Conservation (phyloP, 768 basidiomycete genomes). For the Pulveroboletus sp. region DNA sequence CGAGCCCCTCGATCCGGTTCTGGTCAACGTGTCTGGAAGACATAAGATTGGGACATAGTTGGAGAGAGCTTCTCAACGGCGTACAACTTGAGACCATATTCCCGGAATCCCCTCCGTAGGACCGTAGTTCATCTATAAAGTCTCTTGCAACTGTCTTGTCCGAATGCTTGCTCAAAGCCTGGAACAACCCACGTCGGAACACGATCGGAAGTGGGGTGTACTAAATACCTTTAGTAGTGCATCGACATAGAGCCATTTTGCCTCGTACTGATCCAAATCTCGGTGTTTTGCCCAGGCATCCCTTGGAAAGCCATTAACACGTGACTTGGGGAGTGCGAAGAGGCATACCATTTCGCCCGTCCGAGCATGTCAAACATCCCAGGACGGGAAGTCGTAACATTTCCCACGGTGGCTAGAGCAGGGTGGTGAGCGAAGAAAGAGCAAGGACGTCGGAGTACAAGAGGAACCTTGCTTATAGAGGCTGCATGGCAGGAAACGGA, state of each 20-base stretch:
- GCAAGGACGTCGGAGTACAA: background rate
- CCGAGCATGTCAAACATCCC: conserved; percentile 89
- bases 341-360: conserved; percentile 81
- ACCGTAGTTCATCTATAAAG: conserved; percentile 72
- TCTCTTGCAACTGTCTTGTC: conserved; percentile 75
- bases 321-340: conserved; percentile 14
- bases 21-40: conserved; percentile 31
- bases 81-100: conserved; percentile 65
- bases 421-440: conserved; percentile 1
- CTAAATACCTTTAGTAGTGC: conserved; percentile 69
- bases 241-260: conserved; percentile 87
- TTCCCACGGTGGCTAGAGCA: conserved; percentile 76
- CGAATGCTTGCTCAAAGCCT: conserved; percentile 76
- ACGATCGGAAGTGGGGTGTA: background rate
- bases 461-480: conserved; percentile 86
- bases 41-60: background rate
- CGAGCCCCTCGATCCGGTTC: conserved; percentile 48
- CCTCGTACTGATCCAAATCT: conserved; percentile 71
- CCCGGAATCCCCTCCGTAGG: conserved; percentile 64
- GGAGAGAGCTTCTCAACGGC: conserved; percentile 9
- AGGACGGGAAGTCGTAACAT: conserved; percentile 74
- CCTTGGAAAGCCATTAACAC: conserved; percentile 41
- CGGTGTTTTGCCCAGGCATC: conserved; percentile 95
- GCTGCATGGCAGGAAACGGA: conserved; percentile 36
- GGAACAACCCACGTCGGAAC: background rate